Base-by-base conservation (phyloP, 1,139 yeast species). In the Casaregolazyma suthepensis region DNA sequence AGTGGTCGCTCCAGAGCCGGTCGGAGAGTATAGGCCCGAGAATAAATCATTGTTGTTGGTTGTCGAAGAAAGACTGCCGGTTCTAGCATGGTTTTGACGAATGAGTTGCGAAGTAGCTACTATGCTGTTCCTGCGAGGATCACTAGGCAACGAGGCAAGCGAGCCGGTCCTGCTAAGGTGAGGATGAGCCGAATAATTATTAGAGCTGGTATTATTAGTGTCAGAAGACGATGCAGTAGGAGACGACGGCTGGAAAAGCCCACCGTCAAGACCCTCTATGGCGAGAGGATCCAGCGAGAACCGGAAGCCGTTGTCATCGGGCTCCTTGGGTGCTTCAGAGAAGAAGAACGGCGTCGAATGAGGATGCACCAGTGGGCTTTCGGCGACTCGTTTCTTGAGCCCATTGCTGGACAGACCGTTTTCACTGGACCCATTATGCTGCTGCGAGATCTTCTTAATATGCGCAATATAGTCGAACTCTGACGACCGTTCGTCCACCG, bases 401-500 rank as follows among this genome's bases (percentile, higher is more conserved):
- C 45, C 38, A 17, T 35, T 44, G 23, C 47, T 31, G 38, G 23
- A 7, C 44, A 29, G 15, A 12, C 48, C 22, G 43, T n/a, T 45
- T 7, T 53, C 43, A 19, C 40, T 38, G 9, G 45, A 19, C 12
- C 48, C 48, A 19, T 52, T 51, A 35, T 52, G 53, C 38, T 46
- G 52, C 46, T 75, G 77, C 29, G 83, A 82, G 66, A 82, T 77
- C 57, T 75, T 76, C 59, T 80, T 77, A 38, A 83, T 82, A 63
- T 83, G 88, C 15, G 86, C 85, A 18, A 82, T 80, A 61, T 83
- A 83, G 65, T 83, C 86, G 61, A 83, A 83, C 49, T 51, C 53
- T 1, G 49, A 50, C n/a, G 48, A 22, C 9, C 44, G 45, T 19
- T 50, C 48, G 20, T 37, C 45, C 19, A 48, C 51, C 5, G 47